Evolutionary conservation across 2,329 filamentous ascomycete genomes (phyloP), one percentile per base, ranked within the genome.

Genomic region (Fusarium pseudoanthophilum): DNA sequence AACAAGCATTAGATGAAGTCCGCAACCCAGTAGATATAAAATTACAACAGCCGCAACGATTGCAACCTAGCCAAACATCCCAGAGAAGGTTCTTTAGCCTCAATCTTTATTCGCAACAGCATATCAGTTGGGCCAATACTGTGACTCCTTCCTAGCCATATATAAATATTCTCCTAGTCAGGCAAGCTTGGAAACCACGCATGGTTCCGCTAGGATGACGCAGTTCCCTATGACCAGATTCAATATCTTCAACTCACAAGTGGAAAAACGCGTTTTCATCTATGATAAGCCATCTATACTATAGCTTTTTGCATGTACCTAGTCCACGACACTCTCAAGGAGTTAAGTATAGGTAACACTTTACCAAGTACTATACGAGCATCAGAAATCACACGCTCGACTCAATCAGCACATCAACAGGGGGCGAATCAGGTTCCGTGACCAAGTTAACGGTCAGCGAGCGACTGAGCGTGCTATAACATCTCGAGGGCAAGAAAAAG

Each of bases 401-500:
- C 14, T 32, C 21, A 13, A 4, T n/a, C 30, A 20, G 11, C 11
- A 34, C 10, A 34, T 18, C 11, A 24, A 51, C 21, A 18, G 16
- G 15, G 13, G 11, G 21, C 15, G 21, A 13, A 9, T 24, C 28
- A 14, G 18, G 11, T 8, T 49, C 10, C 11, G 13, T 13, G 7
- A 11, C 21, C 28, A 32, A 32, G 28, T 32, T 32, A 32, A 32
- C 30, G 26, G 14, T 18, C 5, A n/a, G 46, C 20, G 14, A 49
- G 28, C 20, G 7, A 32, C 26, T 26, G 26, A 26, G 26, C 26
- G 4, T 15, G 5, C 8, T 11, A 49, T 8, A 7, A 4, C 20
- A 16, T 0, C 26, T 15, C 14, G 20, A 30, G 11, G 10, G 2
- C 13, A n/a, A 8, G 15, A 32, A 7, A 4, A n/a, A 18, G 1